Conservation (phyloP, 768 basidiomycete species). For the Calocybe gangraenosa region DNA sequence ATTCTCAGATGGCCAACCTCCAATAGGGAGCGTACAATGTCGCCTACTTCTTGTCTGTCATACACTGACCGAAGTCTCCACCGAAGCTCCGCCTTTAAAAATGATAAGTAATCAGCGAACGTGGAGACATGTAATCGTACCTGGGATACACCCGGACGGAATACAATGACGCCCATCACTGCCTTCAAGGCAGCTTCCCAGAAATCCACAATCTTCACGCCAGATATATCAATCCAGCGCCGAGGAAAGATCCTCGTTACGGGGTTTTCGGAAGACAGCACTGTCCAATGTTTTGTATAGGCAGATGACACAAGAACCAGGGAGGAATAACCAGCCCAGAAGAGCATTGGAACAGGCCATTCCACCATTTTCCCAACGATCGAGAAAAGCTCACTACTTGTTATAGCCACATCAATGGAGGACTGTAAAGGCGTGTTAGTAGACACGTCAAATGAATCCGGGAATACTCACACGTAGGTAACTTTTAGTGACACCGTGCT, state of each 20-base stretch:
- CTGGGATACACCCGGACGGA: constrained; percentile 72
- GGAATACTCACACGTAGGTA: constrained; percentile 31
- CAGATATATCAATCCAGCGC: constrained; percentile 76
- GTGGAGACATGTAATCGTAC: constrained; percentile 27
- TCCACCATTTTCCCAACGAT: constrained; percentile 41
- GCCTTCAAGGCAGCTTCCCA: constrained; percentile 75
- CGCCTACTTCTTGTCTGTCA: constrained; percentile 69
- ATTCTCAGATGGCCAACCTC: constrained; percentile 47
- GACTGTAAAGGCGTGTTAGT: constrained; percentile 5
- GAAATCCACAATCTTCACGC: constrained; percentile 50
- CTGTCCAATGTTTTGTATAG: constrained; percentile 51
- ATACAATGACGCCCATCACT: constrained; percentile 59
- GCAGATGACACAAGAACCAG: constrained; percentile 54
- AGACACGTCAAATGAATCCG: background rate
- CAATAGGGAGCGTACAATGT: constrained; percentile 50
- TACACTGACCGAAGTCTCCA: constrained; percentile 72
- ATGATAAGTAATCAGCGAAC: constrained; percentile 4
- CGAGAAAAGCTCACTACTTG: constrained; percentile 22
- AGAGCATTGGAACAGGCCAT: constrained; percentile 49
- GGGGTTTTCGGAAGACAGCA: constrained; percentile 43
- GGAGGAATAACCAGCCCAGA: constrained; percentile 61
- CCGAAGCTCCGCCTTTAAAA: constrained; percentile 55
- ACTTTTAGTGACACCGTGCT: constrained; percentile 33
- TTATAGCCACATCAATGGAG: constrained; percentile 11
- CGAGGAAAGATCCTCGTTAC: constrained; percentile 54